Conservation (phyloP, 148 eudicot genomes). For the Cornus controversa region DNA sequence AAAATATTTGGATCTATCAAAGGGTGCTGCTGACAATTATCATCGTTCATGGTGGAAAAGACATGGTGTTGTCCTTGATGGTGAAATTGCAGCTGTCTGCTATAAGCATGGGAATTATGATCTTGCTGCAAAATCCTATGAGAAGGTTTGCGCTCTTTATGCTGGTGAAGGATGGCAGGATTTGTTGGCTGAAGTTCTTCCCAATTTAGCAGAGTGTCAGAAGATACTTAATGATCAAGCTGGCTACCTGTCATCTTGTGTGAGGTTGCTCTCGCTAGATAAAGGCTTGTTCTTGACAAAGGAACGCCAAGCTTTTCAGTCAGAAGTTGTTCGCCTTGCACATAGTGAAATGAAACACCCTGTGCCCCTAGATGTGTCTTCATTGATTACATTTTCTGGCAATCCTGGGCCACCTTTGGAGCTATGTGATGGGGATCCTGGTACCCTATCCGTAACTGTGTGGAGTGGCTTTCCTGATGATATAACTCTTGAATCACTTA, state of each 20-base stretch:
- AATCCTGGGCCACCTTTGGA: slow-evolving; percentile 79
- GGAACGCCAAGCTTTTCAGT: slow-evolving; percentile 88
- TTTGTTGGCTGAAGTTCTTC: slow-evolving; percentile 92
- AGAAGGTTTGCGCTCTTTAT: slow-evolving; percentile 96
- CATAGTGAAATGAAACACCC: slow-evolving; percentile 92
- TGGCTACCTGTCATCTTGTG: slow-evolving; percentile 90
- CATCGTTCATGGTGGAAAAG: slow-evolving; percentile 98
- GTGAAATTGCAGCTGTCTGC: slow-evolving; percentile 89
- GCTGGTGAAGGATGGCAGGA: slow-evolving; percentile 98
- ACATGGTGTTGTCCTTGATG: slow-evolving; percentile 96
- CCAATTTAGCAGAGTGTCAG: slow-evolving; percentile 94
- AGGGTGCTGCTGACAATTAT: slow-evolving; percentile 90
- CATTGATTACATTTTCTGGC: slow-evolving; percentile 89
- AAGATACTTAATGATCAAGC: slow-evolving; percentile 89
- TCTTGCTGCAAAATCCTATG: slow-evolving; percentile 83
- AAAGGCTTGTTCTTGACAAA: slow-evolving; percentile 72
- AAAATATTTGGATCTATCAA: slow-evolving; percentile 84
- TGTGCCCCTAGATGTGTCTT: slow-evolving; percentile 92
- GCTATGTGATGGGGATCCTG: slow-evolving; percentile 97
- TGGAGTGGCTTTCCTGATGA: slow-evolving; percentile 99
- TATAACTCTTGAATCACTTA: slow-evolving; percentile 89
- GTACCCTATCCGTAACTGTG: slow-evolving; percentile 65
- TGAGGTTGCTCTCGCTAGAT: slow-evolving; percentile 84
- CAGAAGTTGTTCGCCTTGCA: slow-evolving; percentile 80
- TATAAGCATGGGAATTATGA: slow-evolving; percentile 75